Percentiles rank a stretch among this genome's conserved stretches.
phyloP scores from a whole-genome alignment of 495 filamentous ascomycete genomes.

The Annulohypoxylon bovei region DNA sequence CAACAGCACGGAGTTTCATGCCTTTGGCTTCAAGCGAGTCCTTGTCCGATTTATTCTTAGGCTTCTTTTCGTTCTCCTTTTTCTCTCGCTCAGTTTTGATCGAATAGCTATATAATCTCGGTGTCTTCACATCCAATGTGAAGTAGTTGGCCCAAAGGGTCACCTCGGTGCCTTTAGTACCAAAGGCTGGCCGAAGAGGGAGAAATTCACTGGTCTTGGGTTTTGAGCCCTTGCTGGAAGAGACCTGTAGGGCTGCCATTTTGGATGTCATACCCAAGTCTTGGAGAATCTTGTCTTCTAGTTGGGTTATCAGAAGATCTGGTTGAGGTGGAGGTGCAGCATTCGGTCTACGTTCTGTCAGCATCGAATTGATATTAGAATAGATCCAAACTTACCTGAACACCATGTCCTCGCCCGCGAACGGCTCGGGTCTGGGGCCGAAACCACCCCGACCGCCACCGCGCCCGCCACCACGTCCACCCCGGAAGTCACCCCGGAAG shows the following conservation, averaged over 20 bases:
- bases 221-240: slow-evolving; percentile 18
- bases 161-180: slow-evolving; percentile 60
- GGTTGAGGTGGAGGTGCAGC: slow-evolving; percentile 36
- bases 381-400: slow-evolving; percentile 46
- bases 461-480: slow-evolving; percentile 21
- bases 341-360: slow-evolving; percentile 17
- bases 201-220: slow-evolving; percentile 32
- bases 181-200: slow-evolving; percentile 68
- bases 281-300: slow-evolving; percentile 50
- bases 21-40: slow-evolving; percentile 55
- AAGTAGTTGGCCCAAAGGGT: slow-evolving; percentile 74
- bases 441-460: slow-evolving; percentile 32
- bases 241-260: slow-evolving; percentile 45
- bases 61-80: slow-evolving; percentile 31
- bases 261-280: slow-evolving; percentile 28
- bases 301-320: slow-evolving; percentile 43
- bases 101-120: slow-evolving; percentile 51
- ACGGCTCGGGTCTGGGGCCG: slow-evolving; percentile 32
- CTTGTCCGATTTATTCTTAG: slow-evolving; percentile 44
- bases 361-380: background rate
- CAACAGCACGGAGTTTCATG: slow-evolving; percentile 64
- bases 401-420: slow-evolving; percentile 32
- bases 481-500: slow-evolving; percentile 8
- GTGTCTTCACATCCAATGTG: slow-evolving; percentile 54
- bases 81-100: slow-evolving; percentile 42